A percentile compares a stretch with the other conserved stretches of the same genome.
phyloP scores from a whole-genome alignment of 192 early-diverging fungal species.

The Polychytrium aggregatum region DNA sequence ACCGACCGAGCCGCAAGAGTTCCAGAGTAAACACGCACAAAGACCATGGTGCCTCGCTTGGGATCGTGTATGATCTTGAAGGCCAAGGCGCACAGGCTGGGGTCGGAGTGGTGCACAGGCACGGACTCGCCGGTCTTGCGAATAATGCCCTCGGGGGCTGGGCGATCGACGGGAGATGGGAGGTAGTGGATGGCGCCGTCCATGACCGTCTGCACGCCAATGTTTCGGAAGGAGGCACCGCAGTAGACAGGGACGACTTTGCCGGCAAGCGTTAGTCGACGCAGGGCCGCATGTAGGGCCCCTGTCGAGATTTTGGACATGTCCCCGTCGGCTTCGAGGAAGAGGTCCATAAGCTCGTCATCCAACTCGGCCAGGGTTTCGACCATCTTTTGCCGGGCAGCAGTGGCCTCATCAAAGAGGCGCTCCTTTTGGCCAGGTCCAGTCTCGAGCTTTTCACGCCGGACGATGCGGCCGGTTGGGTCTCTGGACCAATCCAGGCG shows the following conservation, averaged over 20 bases:
- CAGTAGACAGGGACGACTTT: conserved; percentile 73
- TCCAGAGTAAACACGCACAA: conserved; percentile 81
- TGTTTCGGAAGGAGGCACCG: conserved; percentile 77
- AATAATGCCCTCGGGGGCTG: conserved; percentile 27
- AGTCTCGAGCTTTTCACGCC: conserved; percentile 10
- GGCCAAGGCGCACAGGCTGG: conserved; percentile 62
- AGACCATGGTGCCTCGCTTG: conserved; percentile 80
- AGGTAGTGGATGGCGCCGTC: conserved; percentile 81
- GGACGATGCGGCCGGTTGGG: conserved; percentile 27
- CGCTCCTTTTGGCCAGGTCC: not conserved
- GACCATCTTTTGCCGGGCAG: conserved; percentile 59
- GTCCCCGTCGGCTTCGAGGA: conserved; percentile 66
- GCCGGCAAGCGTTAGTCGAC: conserved; percentile 57
- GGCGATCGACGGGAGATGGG: conserved; percentile 65
- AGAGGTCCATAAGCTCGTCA: conserved; percentile 71
- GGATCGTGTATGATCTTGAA: conserved; percentile 87
- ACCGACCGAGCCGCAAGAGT: conserved; percentile 22
- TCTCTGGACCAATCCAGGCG: conserved; percentile 47
- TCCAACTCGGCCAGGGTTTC: conserved; percentile 77
- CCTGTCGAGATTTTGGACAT: conserved; percentile 48
- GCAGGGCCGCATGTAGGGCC: conserved; percentile 54
- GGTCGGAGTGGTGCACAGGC: conserved; percentile 5
- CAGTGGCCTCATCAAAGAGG: conserved; percentile 15
- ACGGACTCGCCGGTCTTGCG: too few species aligned
- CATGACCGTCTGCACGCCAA: conserved; percentile 87